Conservation (phyloP, 306 rosid species). For the Hippophae tibetana region DNA sequence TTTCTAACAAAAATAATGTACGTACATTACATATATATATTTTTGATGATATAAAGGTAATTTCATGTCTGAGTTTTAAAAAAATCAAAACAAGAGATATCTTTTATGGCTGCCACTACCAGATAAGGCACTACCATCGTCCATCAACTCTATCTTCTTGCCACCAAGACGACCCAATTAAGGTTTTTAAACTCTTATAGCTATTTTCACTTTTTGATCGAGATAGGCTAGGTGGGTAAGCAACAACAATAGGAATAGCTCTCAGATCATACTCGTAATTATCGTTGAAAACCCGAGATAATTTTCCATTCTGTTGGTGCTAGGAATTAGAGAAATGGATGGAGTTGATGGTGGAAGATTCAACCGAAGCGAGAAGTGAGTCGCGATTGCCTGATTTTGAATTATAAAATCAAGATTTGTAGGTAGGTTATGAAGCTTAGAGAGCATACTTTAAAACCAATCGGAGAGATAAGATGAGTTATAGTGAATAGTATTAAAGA, state of each 20-base stretch:
- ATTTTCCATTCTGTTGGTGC: constrained; percentile 7
- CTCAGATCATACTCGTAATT: constrained; percentile 71
- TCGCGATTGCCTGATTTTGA: constrained; percentile 4
- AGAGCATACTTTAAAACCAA: constrained; percentile 72
- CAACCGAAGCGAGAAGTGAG: constrained; percentile 13
- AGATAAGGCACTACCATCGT: no score
- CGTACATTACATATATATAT: no score
- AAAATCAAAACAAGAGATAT: no score
- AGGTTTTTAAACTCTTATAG: constrained; percentile 34
- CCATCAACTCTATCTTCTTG: no score
- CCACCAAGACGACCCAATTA: constrained; percentile 12
- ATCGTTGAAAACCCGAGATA: constrained; percentile 31
- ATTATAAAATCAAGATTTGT: background rate
- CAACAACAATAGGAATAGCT: constrained; percentile 68
- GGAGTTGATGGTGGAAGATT: constrained; percentile 11
- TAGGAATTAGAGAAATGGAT: constrained; percentile 10
- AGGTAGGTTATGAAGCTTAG: constrained; percentile 42
- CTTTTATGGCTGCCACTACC: no score
- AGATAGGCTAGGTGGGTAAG: constrained; percentile 31
- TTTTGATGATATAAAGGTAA: no score
- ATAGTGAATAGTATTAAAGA: constrained; percentile 57
- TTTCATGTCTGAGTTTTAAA: no score
- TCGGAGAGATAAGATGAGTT: constrained; percentile 71
- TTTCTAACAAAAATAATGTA: no score
- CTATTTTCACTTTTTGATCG: background rate